These are phyloP conservation scores for Pterocarpus santalinus DNA, from an alignment of 306 rosid genomes.

Conservation along the genomic window DNA sequence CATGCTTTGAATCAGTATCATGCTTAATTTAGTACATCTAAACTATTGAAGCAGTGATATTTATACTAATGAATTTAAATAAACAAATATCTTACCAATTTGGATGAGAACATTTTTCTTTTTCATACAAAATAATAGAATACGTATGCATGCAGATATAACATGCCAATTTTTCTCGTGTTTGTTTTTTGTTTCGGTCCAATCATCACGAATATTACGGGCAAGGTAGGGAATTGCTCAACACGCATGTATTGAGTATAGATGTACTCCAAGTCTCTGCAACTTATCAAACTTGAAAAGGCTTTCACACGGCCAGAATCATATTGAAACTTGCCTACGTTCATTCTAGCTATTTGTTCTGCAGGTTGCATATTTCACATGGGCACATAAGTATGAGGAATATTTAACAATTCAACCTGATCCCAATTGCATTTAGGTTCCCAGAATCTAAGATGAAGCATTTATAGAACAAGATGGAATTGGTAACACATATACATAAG, in stretches of 20 bases:
- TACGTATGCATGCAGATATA: background rate
- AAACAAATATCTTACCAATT: background rate
- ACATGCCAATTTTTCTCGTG: background rate
- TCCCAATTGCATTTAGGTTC: too few relatives aligned
- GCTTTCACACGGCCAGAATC: background rate
- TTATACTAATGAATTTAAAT: background rate
- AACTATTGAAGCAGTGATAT: background rate
- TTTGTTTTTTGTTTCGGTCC: background rate
- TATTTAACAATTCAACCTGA: too few relatives aligned
- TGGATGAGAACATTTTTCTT: background rate
- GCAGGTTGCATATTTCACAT: constrained; percentile 21
- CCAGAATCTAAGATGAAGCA: too few relatives aligned
- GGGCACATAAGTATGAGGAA: background rate
- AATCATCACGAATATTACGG: background rate
- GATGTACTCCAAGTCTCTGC: background rate
- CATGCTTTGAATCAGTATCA: too few relatives aligned
- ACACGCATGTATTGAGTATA: background rate
- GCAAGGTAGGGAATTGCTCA: background rate
- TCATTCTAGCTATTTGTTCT: constrained; percentile 25
- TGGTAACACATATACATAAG: too few relatives aligned
- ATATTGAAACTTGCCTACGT: background rate
- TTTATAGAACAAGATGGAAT: background rate
- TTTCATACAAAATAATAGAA: background rate
- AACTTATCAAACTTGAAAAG: background rate
- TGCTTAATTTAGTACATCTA: background rate